Evolutionary conservation across 2,329 filamentous ascomycete species (phyloP), one percentile per base, ranked within the genome.

Genomic region (Dactylellina parvicollis): DNA sequence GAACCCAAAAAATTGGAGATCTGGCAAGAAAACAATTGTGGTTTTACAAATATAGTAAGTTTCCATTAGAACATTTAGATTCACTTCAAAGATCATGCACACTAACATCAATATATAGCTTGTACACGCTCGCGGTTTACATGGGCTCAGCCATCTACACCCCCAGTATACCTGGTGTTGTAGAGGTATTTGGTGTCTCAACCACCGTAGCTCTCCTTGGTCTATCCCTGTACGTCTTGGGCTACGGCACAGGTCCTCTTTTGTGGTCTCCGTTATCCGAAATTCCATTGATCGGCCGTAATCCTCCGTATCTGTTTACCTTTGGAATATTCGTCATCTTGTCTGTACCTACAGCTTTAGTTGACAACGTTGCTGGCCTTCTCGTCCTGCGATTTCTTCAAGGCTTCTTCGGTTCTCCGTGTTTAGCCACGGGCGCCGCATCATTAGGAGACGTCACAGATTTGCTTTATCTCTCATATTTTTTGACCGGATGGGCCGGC

Each of bases 281-380:
- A 80, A 86, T 91, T 20, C 88, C 89, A 0, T 78, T 83, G 47
- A 85, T 91, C 55, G 89, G 90, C 1, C 84, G 89, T 4, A 91
- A 88, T 76, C 86, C 86, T 0, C 85, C 89, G 4, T 92, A 92
- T 79, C 85, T 90, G 34, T 79, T 86, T 75, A 89, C 88, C 8
- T 89, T 91, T 81, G 85, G 85, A 67, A 81, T 91, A 26, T 92
- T 91, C 78, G 86, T 89, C 52, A 84, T 91, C 72, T 80, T 92
- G 9, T 86, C 85, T 4, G 84, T 91, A 14, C 88, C 89, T 0
- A 86, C 88, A 0, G 86, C 88, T 0, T 79, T 91, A 0, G 86
- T 86, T 2, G 80, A 85, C 46, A 89, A 88, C 80, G 89, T 88
- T 57, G 81, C 86, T 0, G 87, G 87, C 0, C 82, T 92, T 8